phyloP scores from a whole-genome alignment of 768 basidiomycete genomes.

The Termitomyces sp. region DNA sequence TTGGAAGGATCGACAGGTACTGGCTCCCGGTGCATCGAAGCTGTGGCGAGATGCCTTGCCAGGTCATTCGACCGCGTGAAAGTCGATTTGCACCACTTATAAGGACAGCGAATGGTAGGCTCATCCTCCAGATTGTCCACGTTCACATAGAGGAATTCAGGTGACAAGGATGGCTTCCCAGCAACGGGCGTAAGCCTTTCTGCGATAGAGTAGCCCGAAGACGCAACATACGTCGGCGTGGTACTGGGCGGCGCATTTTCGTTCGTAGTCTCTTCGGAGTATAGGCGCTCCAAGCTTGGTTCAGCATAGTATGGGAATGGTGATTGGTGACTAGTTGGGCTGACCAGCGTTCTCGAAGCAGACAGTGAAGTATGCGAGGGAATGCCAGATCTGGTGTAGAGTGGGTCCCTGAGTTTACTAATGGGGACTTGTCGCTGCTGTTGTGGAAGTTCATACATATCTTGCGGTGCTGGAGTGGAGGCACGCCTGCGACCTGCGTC shows the following conservation, averaged over 20 bases:
- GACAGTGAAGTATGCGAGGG: background rate
- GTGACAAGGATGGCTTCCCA: background rate
- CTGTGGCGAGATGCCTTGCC: slow-evolving; percentile 22
- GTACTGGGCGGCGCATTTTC: background rate
- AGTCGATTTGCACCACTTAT: slow-evolving; percentile 23
- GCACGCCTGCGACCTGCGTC: slow-evolving; percentile 4
- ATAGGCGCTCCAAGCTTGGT: background rate
- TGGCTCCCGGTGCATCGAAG: slow-evolving; percentile 21
- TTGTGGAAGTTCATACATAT: background rate
- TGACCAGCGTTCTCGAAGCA: background rate
- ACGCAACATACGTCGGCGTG: background rate
- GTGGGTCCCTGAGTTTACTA: background rate
- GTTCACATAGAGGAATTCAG: slow-evolving; percentile 1
- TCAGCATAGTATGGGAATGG: slow-evolving; percentile 1
- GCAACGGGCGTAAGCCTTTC: background rate
- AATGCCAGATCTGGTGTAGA: background rate
- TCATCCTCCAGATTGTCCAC: background rate
- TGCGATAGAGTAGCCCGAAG: background rate
- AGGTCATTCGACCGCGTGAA: slow-evolving; percentile 26
- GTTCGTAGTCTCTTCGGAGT: background rate
- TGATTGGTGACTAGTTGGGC: background rate
- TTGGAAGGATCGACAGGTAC: slow-evolving; percentile 13
- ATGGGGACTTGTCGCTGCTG: background rate
- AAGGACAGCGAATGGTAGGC: slow-evolving; percentile 16
- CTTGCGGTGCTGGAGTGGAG: slow-evolving; percentile 5